Evolutionary conservation across 306 rosid species (phyloP).

Genomic region (Morella rubra): DNA sequence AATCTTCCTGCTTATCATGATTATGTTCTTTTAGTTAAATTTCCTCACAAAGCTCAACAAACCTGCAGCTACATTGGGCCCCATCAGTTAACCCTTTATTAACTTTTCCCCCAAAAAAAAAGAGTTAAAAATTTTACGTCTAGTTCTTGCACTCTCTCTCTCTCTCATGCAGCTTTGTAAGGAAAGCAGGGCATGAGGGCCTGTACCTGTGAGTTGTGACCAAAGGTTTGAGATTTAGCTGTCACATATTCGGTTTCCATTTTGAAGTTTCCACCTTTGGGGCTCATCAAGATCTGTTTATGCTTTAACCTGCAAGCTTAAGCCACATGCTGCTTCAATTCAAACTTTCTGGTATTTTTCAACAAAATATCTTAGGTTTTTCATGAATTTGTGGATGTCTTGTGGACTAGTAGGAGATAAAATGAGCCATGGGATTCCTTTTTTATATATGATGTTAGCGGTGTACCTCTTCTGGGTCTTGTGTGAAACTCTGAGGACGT

Average conservation of each 20-base stretch:
- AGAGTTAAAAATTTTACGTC: background rate
- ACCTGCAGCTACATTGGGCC: constrained; percentile 48
- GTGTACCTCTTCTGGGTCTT: constrained; percentile 28
- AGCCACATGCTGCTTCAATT: constrained; percentile 45
- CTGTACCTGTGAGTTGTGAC: constrained; percentile 36
- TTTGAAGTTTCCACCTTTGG: constrained; percentile 35
- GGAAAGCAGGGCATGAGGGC: constrained; percentile 46
- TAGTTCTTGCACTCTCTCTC: constrained; percentile 34
- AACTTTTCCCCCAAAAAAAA: constrained; percentile 29
- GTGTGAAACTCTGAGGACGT: constrained; percentile 24
- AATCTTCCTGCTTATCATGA: constrained; percentile 3
- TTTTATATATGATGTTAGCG: constrained; percentile 31
- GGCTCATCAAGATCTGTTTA: constrained; percentile 52
- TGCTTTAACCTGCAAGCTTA: constrained; percentile 34
- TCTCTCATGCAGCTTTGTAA: constrained; percentile 54
- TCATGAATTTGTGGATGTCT: constrained; percentile 15
- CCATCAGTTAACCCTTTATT: constrained; percentile 39
- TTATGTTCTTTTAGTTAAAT: constrained; percentile 20
- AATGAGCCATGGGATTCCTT: constrained; percentile 21
- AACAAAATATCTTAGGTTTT: constrained; percentile 2
- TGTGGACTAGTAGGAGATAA: constrained; percentile 29
- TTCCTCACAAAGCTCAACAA: constrained; percentile 49
- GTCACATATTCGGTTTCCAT: constrained; percentile 35
- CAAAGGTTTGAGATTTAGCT: constrained; percentile 21
- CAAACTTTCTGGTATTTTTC: constrained; percentile 27